Evolutionary conservation across 2,329 filamentous ascomycete species (phyloP).

Genomic region (Stagonosporopsis chrysanthemi): DNA sequence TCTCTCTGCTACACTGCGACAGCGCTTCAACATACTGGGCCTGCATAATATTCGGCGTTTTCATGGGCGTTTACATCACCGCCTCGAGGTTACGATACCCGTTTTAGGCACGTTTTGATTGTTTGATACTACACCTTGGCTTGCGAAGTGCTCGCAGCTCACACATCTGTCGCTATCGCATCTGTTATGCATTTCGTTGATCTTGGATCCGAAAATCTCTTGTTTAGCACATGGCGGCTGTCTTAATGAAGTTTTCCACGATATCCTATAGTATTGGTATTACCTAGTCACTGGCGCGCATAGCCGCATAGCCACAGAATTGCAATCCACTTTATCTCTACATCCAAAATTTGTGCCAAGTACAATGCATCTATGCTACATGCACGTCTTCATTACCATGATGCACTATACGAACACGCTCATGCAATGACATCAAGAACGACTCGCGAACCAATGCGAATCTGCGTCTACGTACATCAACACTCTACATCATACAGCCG

Average conservation of each 20-base stretch:
- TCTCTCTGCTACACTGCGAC: conserved; percentile 15
- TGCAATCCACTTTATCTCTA: conserved; percentile 13
- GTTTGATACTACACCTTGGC: conserved; percentile 7
- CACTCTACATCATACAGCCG: conserved; percentile 7
- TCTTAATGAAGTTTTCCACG: conserved; percentile 12
- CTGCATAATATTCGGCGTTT: conserved; percentile 30
- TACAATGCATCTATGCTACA: background rate
- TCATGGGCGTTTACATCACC: conserved; percentile 3
- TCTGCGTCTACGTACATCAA: background rate
- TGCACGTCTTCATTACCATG: background rate
- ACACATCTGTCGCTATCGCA: conserved; percentile 28
- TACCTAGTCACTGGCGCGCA: conserved; percentile 14
- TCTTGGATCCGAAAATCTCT: conserved; percentile 9
- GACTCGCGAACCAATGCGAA: background rate
- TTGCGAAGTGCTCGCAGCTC: conserved; percentile 33
- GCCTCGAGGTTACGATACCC: conserved; percentile 22
- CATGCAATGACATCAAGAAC: background rate
- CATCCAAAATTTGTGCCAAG: conserved; percentile 1
- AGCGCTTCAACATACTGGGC: conserved; percentile 13
- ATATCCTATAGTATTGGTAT: conserved; percentile 22
- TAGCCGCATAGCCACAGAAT: conserved; percentile 15
- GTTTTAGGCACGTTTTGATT: conserved; percentile 18
- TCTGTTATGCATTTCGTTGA: conserved; percentile 25
- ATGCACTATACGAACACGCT: background rate
- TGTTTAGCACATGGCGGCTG: conserved; percentile 9